phyloP scores from a whole-genome alignment of 352 stramenopile species.

The Hyaloperonospora brassicae region DNA sequence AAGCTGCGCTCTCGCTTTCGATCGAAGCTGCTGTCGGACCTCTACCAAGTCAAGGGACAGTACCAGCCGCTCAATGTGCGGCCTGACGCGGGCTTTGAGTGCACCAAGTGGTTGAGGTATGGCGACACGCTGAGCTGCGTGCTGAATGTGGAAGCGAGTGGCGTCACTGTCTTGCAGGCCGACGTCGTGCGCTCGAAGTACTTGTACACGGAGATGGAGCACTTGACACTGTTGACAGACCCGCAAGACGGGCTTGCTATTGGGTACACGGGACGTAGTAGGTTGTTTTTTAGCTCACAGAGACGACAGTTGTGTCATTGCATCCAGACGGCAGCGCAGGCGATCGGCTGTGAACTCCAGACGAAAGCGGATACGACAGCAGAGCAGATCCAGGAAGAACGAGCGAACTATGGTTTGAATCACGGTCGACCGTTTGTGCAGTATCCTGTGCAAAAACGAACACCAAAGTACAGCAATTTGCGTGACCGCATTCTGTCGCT shows the following conservation, averaged over 20 bases:
- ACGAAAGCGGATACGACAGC: constrained; percentile 28
- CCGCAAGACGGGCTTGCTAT: constrained; percentile 55
- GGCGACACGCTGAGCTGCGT: constrained; percentile 34
- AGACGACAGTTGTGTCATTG: constrained; percentile 40
- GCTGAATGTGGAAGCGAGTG: constrained; percentile 56
- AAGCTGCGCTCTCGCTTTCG: constrained; percentile 75
- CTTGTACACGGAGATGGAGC: constrained; percentile 73
- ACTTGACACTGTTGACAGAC: constrained; percentile 49
- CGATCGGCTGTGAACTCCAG: constrained; percentile 51
- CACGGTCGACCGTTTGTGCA: constrained; percentile 55
- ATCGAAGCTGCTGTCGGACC: constrained; percentile 63
- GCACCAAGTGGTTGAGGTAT: constrained; percentile 56
- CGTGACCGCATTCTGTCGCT: constrained; percentile 52
- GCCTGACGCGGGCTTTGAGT: constrained; percentile 40
- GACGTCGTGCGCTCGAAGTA: constrained; percentile 62
- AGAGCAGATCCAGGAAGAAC: constrained; percentile 40
- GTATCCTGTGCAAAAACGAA: constrained; percentile 61
- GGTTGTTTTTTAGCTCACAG: constrained; percentile 65
- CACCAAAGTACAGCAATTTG: constrained; percentile 48
- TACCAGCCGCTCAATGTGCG: constrained; percentile 30
- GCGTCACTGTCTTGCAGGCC: constrained; percentile 33
- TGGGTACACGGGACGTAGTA: constrained; percentile 55
- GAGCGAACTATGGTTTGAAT: constrained; percentile 35
- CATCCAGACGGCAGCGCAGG: constrained; percentile 49
- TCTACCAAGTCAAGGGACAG: constrained; percentile 63